Conservation (phyloP, 192 early-diverging fungal genomes). For the Backusella australiensis region DNA sequence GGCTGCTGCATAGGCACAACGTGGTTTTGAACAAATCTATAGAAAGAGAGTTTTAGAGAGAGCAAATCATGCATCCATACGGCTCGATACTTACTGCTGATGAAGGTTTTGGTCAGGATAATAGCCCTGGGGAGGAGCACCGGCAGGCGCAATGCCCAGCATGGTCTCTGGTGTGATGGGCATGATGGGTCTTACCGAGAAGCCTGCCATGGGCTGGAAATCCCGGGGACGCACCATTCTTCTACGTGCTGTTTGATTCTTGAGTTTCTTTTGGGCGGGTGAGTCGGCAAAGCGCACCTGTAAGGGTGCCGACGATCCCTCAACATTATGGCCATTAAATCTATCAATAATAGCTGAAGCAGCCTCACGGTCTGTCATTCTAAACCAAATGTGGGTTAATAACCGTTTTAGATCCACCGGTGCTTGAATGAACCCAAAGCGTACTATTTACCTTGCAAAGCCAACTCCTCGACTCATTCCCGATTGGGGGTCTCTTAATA, state of each 20-base stretch:
- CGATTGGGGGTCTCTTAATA: slow-evolving; percentile 66
- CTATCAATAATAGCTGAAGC: slow-evolving; percentile 67
- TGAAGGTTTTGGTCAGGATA: slow-evolving; percentile 7
- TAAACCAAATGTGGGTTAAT: slow-evolving; percentile 1
- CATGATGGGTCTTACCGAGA: slow-evolving; percentile 25
- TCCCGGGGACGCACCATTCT: slow-evolving; percentile 24
- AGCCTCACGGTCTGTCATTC: slow-evolving; percentile 68
- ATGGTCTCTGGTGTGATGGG: slow-evolving; percentile 49
- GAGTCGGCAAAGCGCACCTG: slow-evolving; percentile 82
- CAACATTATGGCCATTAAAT: slow-evolving; percentile 58
- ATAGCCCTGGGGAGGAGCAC: not conserved
- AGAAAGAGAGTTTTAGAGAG: not conserved
- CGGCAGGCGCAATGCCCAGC: slow-evolving; percentile 40
- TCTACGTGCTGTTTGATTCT: slow-evolving; percentile 56
- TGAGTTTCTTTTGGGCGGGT: slow-evolving; percentile 73
- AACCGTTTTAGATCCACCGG: not conserved
- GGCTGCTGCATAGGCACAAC: not conserved
- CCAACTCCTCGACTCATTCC: slow-evolving; percentile 75
- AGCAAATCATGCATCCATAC: not conserved
- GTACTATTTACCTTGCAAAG: slow-evolving; percentile 57
- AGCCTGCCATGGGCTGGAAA: slow-evolving; percentile 34
- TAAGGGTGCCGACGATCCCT: slow-evolving; percentile 62
- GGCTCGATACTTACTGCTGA: not conserved
- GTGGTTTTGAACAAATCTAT: slow-evolving; percentile 8
- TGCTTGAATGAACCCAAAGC: not conserved